Evolutionary conservation across 1,139 yeast genomes (phyloP).

Genomic region (Zygosaccharomyces sapae): DNA sequence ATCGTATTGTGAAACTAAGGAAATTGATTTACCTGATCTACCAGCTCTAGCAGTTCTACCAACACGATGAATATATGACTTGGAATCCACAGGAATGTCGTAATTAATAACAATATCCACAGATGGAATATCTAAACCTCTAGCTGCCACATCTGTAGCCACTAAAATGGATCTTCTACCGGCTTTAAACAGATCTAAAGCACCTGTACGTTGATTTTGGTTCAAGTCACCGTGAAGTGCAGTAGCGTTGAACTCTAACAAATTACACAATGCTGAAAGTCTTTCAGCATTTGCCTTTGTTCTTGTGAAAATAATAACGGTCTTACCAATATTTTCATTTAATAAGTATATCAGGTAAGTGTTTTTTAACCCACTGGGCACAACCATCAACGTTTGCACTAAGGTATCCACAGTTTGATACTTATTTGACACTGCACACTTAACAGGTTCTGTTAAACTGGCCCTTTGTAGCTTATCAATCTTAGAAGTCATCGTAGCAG

Average conservation of each 20-base stretch:
- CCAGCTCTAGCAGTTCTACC: constrained; percentile 99
- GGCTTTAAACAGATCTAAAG: constrained; percentile 85
- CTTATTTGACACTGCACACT: constrained; percentile 83
- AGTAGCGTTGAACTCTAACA: constrained; percentile 81
- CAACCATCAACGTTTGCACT: constrained; percentile 83
- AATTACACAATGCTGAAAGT: constrained; percentile 73
- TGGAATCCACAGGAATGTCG: constrained; percentile 95
- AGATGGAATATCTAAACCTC: constrained; percentile 94
- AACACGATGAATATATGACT: constrained; percentile 93
- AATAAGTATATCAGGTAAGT: constrained; percentile 77
- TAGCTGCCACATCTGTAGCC: constrained; percentile 97
- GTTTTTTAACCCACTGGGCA: constrained; percentile 89
- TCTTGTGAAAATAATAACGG: constrained; percentile 84
- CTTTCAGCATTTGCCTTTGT: constrained; percentile 95
- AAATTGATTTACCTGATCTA: constrained; percentile 84
- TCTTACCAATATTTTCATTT: constrained; percentile 81
- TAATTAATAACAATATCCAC: constrained; percentile 92
- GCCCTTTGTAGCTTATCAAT: constrained; percentile 94
- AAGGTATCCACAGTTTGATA: constrained; percentile 92
- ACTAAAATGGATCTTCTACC: constrained; percentile 79
- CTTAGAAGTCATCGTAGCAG: constrained; percentile 95
- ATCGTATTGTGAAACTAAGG: constrained; percentile 92
- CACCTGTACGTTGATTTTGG: constrained; percentile 88
- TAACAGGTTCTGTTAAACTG: constrained; percentile 79
- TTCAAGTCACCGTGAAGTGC: constrained; percentile 93